A percentile compares a stretch with the other conserved stretches of the same genome.
Evolutionary conservation across 78 protist species (phyloP).

Genomic region (Tieghemostelium lacteum): DNA sequence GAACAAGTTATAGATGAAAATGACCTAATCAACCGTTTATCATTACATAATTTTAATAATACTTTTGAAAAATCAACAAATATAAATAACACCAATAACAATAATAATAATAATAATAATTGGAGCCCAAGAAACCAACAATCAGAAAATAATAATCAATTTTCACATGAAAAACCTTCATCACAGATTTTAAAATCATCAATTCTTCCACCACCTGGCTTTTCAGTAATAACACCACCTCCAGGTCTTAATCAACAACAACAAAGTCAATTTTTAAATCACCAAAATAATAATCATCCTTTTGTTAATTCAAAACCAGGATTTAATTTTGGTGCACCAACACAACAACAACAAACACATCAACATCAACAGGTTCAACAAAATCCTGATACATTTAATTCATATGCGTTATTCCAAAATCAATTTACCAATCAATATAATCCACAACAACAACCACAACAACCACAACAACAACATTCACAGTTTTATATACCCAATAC

Average conservation of each 20-base stretch:
- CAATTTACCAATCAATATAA: not conserved
- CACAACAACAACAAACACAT: not conserved
- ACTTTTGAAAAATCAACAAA: too few relatives aligned
- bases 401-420: not conserved
- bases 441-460: not conserved
- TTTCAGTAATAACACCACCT: conserved; percentile 8
- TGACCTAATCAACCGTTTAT: too few relatives aligned
- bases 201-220: conserved; percentile 17
- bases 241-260: not conserved
- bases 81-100: too few relatives aligned
- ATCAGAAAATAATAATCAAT: not conserved
- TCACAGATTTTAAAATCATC: not conserved
- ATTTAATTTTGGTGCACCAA: too few relatives aligned
- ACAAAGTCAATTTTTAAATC: not conserved
- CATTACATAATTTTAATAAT: too few relatives aligned
- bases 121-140: not conserved
- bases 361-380: not conserved
- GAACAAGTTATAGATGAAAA: too few relatives aligned
- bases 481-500: not conserved
- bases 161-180: not conserved
- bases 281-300: too few relatives aligned
- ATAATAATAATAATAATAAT: not conserved
- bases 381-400: not conserved
- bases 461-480: not conserved
- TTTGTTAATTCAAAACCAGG: too few relatives aligned